These are phyloP conservation scores for Gaeumannomyces tritici DNA, from an alignment of 2,329 filamentous ascomycete species.

Conservation along the genomic window DNA sequence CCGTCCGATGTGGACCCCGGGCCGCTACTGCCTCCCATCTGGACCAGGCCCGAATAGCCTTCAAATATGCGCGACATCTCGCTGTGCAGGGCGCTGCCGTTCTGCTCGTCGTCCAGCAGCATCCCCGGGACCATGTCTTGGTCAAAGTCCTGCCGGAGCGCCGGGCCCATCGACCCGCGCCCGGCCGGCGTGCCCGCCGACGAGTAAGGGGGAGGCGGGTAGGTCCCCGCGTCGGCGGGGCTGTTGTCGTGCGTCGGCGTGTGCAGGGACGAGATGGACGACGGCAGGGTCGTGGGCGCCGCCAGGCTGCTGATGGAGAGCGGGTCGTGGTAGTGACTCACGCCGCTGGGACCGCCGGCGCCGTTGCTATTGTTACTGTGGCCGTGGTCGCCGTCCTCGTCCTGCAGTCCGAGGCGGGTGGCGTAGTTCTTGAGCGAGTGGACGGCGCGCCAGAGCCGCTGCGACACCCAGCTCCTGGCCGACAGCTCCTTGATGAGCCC, in stretches of 20 bases:
- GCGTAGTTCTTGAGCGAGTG: constrained; percentile 62
- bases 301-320: not conserved
- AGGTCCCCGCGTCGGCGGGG: not conserved
- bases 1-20: not conserved
- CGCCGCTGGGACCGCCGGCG: constrained; percentile 42
- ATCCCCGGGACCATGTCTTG: not conserved
- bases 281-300: not conserved
- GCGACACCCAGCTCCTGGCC: constrained; percentile 60
- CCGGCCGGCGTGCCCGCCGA: not conserved
- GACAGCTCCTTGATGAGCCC: constrained; percentile 66
- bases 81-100: constrained; percentile 39
- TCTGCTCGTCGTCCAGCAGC: constrained; percentile 18
- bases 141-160: not conserved
- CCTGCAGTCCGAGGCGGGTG: constrained; percentile 55
- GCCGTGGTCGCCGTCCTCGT: constrained; percentile 38
- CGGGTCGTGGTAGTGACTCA: not conserved
- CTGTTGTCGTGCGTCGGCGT: not conserved
- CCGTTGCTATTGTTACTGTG: constrained; percentile 41
- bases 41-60: constrained; percentile 19
- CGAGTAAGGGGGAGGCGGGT: not conserved
- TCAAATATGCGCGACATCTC: constrained; percentile 44
- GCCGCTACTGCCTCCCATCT: not conserved
- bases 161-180: not conserved
- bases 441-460: constrained; percentile 65
- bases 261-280: not conserved